Evolutionary conservation across 2,329 filamentous ascomycete genomes (phyloP).

Genomic region (Didymella pinodella): DNA sequence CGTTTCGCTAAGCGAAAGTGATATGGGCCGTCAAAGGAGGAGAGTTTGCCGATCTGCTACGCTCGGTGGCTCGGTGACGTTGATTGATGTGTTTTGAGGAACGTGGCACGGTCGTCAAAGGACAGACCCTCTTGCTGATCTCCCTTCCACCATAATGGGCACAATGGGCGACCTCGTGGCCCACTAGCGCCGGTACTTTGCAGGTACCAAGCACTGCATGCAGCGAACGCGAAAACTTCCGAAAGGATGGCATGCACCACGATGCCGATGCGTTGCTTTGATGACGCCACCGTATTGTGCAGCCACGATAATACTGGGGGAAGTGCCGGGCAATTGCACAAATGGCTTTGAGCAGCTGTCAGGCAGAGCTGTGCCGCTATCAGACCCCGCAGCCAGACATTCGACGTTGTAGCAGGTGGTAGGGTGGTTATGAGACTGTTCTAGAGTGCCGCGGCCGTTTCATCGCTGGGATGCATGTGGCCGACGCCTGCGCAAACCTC

Average conservation of each 20-base stretch:
- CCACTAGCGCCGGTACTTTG: conserved; percentile 19
- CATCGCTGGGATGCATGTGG: conserved; percentile 19
- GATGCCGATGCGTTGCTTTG: background rate
- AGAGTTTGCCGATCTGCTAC: conserved; percentile 9
- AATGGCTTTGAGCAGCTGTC: conserved; percentile 13
- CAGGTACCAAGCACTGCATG: conserved; percentile 9
- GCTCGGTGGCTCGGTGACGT: conserved; percentile 10
- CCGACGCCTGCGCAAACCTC: conserved; percentile 12
- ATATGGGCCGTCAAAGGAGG: conserved; percentile 2
- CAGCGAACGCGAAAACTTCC: conserved; percentile 12
- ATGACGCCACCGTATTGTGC: background rate
- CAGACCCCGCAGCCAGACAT: conserved; percentile 16
- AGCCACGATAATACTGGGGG: background rate
- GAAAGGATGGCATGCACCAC: conserved; percentile 2
- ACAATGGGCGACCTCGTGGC: conserved; percentile 16
- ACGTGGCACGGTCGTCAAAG: conserved; percentile 6
- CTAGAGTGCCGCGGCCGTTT: conserved; percentile 23
- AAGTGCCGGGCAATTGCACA: conserved; percentile 5
- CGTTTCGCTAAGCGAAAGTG: background rate
- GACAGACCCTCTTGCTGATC: conserved; percentile 15
- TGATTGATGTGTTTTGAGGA: background rate
- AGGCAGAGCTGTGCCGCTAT: conserved; percentile 7
- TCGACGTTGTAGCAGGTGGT: conserved; percentile 15
- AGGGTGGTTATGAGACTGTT: conserved; percentile 14
- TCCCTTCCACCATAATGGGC: conserved; percentile 5